Evolutionary conservation across 164 flowering plant species (phyloP).

Genomic region (Aristolochia fimbriata): DNA sequence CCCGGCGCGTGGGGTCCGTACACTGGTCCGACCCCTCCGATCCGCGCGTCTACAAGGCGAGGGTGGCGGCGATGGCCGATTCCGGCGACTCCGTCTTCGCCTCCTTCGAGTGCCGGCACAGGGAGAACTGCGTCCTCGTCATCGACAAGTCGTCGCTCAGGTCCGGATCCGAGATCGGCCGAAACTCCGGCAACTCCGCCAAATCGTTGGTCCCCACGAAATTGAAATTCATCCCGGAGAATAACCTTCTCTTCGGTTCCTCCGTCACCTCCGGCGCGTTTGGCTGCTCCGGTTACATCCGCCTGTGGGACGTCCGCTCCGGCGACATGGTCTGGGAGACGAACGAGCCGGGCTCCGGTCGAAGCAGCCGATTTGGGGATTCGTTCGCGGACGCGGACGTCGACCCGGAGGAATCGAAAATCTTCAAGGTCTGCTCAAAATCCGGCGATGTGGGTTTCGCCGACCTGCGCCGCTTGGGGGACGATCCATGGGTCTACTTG

Average conservation of each 20-base stretch:
- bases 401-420: constrained; percentile 30
- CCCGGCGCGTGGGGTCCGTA: constrained; percentile 42
- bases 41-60: constrained; percentile 64
- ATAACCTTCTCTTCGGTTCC: constrained; percentile 31
- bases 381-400: constrained; percentile 75
- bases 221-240: constrained; percentile 23
- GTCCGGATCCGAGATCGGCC: constrained; percentile 41
- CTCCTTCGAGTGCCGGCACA: constrained; percentile 58
- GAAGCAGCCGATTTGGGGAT: constrained; percentile 82
- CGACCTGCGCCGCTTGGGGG: constrained; percentile 59
- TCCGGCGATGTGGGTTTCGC: constrained; percentile 80
- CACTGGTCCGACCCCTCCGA: constrained; percentile 77
- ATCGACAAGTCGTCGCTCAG: constrained; percentile 59
- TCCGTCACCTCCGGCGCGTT: constrained; percentile 68
- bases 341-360: constrained; percentile 85
- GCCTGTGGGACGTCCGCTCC: constrained; percentile 75
- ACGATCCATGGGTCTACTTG: constrained; percentile 92
- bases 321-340: constrained; percentile 77
- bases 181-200: constrained; percentile 49
- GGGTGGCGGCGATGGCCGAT: constrained; percentile 46
- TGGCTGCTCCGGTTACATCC: constrained; percentile 74
- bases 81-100: constrained; percentile 44
- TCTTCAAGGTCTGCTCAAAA: constrained; percentile 79
- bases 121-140: constrained; percentile 58
- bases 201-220: constrained; percentile 40